Evolutionary conservation across 73 alveolate species (phyloP).

Genomic region (Breviolum minutum): DNA sequence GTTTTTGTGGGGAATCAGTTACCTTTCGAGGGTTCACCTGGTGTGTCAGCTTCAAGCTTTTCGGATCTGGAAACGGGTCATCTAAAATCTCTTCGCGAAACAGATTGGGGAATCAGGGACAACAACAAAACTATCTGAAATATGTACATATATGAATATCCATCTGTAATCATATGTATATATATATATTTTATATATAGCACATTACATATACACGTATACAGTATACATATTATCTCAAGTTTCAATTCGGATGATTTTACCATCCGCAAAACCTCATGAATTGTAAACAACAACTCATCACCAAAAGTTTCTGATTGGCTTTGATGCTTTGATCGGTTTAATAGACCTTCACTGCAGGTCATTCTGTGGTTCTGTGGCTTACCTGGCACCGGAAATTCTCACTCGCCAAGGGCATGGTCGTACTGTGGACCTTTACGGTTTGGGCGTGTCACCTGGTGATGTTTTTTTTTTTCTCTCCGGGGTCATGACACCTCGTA

Average conservation of each 20-base stretch:
- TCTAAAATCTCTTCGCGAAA: neutral
- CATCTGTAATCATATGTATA: too few relatives aligned
- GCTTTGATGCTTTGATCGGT: neutral
- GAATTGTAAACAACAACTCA: too few relatives aligned
- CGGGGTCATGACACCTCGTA: neutral
- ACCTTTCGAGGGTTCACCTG: neutral
- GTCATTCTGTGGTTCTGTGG: slow-evolving; percentile 92
- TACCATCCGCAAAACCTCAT: too few relatives aligned
- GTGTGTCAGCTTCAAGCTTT: neutral
- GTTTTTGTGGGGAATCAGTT: too few relatives aligned
- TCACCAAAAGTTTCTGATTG: too few relatives aligned
- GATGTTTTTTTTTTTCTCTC: neutral
- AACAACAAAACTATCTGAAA: too few relatives aligned
- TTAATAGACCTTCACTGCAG: neutral
- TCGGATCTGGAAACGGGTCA: neutral
- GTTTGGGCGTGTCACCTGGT: slow-evolving; percentile 57
- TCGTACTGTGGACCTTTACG: slow-evolving; percentile 82
- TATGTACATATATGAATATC: too few relatives aligned
- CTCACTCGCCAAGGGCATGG: slow-evolving; percentile 77
- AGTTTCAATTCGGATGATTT: too few relatives aligned
- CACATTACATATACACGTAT: too few relatives aligned
- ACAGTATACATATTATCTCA: too few relatives aligned
- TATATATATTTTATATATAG: too few relatives aligned
- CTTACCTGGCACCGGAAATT: slow-evolving; percentile 89
- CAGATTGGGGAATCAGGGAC: too few relatives aligned